Conservation (phyloP, 441 rosid genomes). For the Isatis lusitanica region DNA sequence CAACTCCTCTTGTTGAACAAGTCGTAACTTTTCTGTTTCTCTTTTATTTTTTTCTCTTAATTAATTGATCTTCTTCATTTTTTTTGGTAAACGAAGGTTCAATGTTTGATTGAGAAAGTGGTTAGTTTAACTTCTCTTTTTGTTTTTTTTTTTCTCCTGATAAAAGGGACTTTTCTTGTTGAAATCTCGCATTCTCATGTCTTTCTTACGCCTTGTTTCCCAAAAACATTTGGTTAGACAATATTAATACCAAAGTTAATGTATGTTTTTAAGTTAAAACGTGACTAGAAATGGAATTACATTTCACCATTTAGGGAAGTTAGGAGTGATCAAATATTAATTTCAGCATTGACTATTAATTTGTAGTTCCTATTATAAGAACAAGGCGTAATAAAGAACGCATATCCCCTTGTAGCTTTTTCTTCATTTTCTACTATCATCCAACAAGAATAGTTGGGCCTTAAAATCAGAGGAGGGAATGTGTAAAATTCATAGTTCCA, state of each 20-base stretch:
- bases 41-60: background rate
- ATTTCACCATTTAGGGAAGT: background rate
- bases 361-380: background rate
- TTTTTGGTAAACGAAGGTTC: background rate
- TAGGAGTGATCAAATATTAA: background rate
- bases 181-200: slow-evolving; percentile 27
- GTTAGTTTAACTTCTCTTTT: background rate
- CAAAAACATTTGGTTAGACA: background rate
- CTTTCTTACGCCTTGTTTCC: slow-evolving; percentile 31
- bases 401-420: background rate
- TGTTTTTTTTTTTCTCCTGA: background rate
- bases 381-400: background rate
- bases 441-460: background rate
- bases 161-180: background rate
- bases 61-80: background rate
- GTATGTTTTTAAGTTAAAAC: background rate
- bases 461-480: background rate
- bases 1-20: slow-evolving; percentile 21
- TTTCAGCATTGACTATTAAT: background rate
- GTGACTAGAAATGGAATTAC: background rate
- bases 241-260: background rate
- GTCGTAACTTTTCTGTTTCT: slow-evolving; percentile 5
- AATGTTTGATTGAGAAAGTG: background rate
- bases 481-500: too few species aligned
- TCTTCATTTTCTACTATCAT: background rate